Conservation (phyloP, 306 rosid species). For the Calophaca sinica region DNA sequence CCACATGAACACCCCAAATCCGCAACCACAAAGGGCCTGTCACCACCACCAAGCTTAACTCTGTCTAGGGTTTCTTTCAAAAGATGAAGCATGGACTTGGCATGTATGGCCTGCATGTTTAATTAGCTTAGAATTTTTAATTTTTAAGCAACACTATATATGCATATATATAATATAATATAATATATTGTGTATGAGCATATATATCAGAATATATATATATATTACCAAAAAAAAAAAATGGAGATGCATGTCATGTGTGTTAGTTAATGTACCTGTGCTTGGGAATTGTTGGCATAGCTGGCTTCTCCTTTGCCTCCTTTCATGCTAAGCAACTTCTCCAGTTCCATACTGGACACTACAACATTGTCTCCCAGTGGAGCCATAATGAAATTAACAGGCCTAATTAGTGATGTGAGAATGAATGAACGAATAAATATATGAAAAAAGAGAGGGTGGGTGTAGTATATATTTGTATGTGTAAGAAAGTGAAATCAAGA, state of each 20-base stretch:
- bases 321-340: constrained; percentile 89
- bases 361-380: constrained; percentile 73
- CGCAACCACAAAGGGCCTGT: constrained; percentile 71
- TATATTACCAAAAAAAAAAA: too few relatives aligned
- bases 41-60: constrained; percentile 57
- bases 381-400: constrained; percentile 46
- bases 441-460: not conserved
- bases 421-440: not conserved
- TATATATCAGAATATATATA: not conserved
- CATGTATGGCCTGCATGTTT: constrained; percentile 77
- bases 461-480: not conserved
- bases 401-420: not conserved
- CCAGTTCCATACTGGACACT: constrained; percentile 80
- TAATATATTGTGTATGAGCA: not conserved
- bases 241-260: not conserved
- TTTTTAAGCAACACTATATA: not conserved
- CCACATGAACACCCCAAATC: constrained; percentile 96
- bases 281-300: constrained; percentile 98
- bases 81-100: constrained; percentile 84
- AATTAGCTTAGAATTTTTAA: not conserved
- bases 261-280: constrained; percentile 56
- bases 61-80: constrained; percentile 83
- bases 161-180: not conserved
- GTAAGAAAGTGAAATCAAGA: constrained; percentile 16
- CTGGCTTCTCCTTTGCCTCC: constrained; percentile 97